Evolutionary conservation across 176 grass and related monocot genomes (phyloP).

Genomic region (Rhynchospora tenuis): DNA sequence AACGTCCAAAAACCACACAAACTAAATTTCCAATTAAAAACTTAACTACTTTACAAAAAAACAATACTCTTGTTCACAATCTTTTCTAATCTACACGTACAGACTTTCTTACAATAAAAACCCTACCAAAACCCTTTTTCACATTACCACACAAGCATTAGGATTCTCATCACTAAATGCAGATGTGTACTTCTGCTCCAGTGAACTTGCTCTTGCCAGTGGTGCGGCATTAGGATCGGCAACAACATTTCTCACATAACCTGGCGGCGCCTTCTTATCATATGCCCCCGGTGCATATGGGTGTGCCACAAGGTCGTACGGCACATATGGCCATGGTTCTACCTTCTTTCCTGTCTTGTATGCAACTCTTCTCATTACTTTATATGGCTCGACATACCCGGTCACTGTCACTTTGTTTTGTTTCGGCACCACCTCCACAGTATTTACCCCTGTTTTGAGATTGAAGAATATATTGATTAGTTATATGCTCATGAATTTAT

Average conservation of each 20-base stretch:
- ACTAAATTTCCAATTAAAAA: neutral
- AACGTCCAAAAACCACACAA: neutral
- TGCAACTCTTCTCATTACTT: slow-evolving; percentile 53
- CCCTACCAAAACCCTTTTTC: neutral
- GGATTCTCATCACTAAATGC: slow-evolving; percentile 93
- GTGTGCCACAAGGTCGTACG: slow-evolving; percentile 64
- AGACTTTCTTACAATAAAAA: neutral
- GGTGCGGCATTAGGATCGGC: slow-evolving; percentile 50
- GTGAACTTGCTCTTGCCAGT: slow-evolving; percentile 59
- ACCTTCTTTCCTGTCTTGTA: slow-evolving; percentile 70
- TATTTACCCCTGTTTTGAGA: slow-evolving; percentile 33
- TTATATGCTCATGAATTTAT: neutral
- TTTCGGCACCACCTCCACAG: slow-evolving; percentile 48
- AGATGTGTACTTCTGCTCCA: slow-evolving; percentile 48
- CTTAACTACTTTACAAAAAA: neutral
- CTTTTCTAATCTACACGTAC: neutral
- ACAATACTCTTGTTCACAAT: neutral
- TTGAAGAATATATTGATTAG: neutral
- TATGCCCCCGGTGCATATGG: slow-evolving; percentile 71
- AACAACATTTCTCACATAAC: slow-evolving; percentile 66
- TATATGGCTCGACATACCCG: slow-evolving; percentile 61
- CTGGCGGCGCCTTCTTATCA: slow-evolving; percentile 60
- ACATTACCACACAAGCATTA: slow-evolving; percentile 73
- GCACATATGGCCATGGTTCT: slow-evolving; percentile 82
- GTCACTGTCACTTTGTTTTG: slow-evolving; percentile 77